Base-by-base conservation (phyloP, 129 eudicot genomes). In the Chrysanthemum lavandulifolium region DNA sequence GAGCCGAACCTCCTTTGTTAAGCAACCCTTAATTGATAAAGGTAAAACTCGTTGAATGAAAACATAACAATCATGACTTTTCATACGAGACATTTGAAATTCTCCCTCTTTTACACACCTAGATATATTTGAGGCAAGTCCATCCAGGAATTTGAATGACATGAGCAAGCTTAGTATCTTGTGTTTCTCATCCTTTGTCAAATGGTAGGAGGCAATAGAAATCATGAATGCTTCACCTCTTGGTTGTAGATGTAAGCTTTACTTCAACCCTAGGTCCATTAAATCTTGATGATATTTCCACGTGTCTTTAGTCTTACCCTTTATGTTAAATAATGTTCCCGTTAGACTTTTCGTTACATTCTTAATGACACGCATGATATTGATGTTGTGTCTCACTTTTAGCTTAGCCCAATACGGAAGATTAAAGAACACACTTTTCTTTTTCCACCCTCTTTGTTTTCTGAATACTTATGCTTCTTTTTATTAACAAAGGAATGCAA, bases 341-440 rank as follows among this genome's bases (percentile, higher is more conserved):
- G 47, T 27, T 16, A 61, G 13, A 12, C 18, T 61, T 13, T 27
- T 45, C 0, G 45, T 61, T n/a, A 27, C 18, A 27, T 61, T 61
- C 66, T 27, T 61, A 61, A 61, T 47, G 31, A 61, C 47, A 61
- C 27, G 45, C 67, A 61, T 61, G 7, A 61, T 61, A 61, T 61
- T 18, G 0, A 61, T 61, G 67, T 61, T 61, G 12, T 61, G 67
- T 31, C 67, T 61, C 15, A 61, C 6, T 13, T 61, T 61, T 27
- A 27, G 67, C 3, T 10, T 10, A 25, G 31, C 33, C 47, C 50
- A 63, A 31, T 31, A 31, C 36, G 3, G 3, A 31, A 31, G 36
- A 31, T 31, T n/a, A n/a, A n/a, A n/a, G n/a, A n/a, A n/a, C n/a
- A n/a, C n/a, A n/a, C n/a, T n/a, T n/a, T n/a, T n/a, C 36, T 31